These are phyloP conservation scores for Geosmithia putterillii DNA, from an alignment of 2,329 filamentous ascomycete species.

Conservation along the genomic window DNA sequence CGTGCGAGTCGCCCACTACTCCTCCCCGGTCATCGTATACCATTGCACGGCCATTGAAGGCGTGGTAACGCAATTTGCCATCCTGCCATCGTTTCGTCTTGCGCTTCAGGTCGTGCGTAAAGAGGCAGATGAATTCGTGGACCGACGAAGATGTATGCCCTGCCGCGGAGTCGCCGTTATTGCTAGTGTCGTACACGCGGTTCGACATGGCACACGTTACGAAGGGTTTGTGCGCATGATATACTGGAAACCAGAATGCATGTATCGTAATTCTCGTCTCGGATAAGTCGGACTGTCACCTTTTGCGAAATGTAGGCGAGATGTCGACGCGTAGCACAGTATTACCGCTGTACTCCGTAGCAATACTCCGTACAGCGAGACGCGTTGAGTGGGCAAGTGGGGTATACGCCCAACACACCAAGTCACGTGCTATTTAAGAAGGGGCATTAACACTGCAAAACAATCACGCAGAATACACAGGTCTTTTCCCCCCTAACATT, in stretches of 20 bases:
- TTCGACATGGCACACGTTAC: slow-evolving; percentile 8
- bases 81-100: slow-evolving; percentile 97
- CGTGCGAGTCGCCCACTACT: slow-evolving; percentile 76
- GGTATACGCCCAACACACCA: background rate
- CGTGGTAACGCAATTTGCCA: slow-evolving; percentile 76
- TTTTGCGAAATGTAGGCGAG: too few relatives aligned
- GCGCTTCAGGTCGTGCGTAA: slow-evolving; percentile 70
- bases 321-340: too few relatives aligned
- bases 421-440: background rate
- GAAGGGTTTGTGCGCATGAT: background rate
- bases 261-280: too few relatives aligned
- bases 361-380: too few relatives aligned
- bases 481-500: too few relatives aligned
- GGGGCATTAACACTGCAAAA: too few relatives aligned
- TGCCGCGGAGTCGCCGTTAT: background rate
- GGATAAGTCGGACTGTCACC: too few relatives aligned
- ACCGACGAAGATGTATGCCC: slow-evolving; percentile 50
- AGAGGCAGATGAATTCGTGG: slow-evolving; percentile 74
- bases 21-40: slow-evolving; percentile 74
- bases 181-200: slow-evolving; percentile 3
- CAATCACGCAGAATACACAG: too few relatives aligned
- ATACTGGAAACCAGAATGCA: too few relatives aligned
- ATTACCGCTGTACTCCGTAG: too few relatives aligned
- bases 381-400: background rate
- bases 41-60: slow-evolving; percentile 86